Conservation (phyloP, 2,329 filamentous ascomycete genomes). For the Ceratocystis albifundus region DNA sequence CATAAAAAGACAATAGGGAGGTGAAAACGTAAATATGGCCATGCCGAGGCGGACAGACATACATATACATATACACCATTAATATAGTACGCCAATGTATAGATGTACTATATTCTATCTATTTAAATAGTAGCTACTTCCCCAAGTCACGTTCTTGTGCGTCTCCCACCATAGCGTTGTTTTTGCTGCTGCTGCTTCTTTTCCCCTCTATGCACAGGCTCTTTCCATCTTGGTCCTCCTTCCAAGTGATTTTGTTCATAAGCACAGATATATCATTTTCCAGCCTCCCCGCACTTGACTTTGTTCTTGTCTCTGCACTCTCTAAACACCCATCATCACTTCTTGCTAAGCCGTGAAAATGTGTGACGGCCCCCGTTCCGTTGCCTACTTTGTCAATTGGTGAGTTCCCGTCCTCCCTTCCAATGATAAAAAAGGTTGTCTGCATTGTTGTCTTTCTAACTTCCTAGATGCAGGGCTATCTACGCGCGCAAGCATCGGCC, state of each 20-base stretch:
- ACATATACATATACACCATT: not conserved
- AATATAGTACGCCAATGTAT: not conserved
- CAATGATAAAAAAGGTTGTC: too few species aligned
- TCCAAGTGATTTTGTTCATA: not conserved
- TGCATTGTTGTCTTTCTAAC: slow-evolving; percentile 22
- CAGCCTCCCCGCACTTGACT: not conserved
- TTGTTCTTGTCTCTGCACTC: not conserved
- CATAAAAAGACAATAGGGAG: not conserved
- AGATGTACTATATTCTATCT: not conserved
- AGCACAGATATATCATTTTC: not conserved
- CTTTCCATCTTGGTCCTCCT: not conserved
- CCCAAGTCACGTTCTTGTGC: not conserved
- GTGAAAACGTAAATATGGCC: not conserved
- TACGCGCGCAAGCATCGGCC: slow-evolving; percentile 79
- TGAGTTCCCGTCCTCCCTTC: slow-evolving; percentile 24
- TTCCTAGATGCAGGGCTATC: slow-evolving; percentile 48
- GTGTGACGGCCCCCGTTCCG: slow-evolving; percentile 46
- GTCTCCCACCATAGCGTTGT: not conserved
- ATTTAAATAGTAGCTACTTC: slow-evolving; percentile 2
- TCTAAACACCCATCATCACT: not conserved
- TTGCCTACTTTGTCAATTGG: slow-evolving; percentile 68
- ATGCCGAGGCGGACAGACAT: not conserved
- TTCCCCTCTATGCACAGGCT: not conserved
- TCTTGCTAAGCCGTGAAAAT: not conserved
- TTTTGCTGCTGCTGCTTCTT: not conserved